These are phyloP conservation scores for Solanum hybrid DNA, from an alignment of 305 asterid species.

Conservation along the genomic window DNA sequence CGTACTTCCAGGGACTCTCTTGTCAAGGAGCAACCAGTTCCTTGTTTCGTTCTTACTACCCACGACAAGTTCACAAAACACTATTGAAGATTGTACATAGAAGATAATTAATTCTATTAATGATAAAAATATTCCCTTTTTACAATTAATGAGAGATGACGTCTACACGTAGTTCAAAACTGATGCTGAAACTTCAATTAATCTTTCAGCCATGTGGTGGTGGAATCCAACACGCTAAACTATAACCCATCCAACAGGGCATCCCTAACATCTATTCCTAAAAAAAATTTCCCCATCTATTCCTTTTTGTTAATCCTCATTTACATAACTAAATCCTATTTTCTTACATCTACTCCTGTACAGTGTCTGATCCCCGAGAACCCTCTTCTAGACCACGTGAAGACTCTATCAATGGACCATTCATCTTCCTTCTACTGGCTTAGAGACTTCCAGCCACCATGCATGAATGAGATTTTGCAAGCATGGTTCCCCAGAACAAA, in stretches of 20 bases:
- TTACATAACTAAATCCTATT: constrained; percentile 40
- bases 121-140: neutral
- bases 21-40: neutral
- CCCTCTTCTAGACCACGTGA: constrained; percentile 10
- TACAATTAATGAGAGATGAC: neutral
- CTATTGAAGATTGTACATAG: neutral
- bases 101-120: neutral
- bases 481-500: neutral
- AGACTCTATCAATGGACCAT: constrained; percentile 5
- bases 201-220: neutral
- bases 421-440: neutral
- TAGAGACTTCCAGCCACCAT: neutral
- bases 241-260: neutral
- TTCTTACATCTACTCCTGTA: constrained; percentile 56
- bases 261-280: neutral
- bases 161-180: constrained; percentile 1
- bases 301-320: constrained; percentile 31
- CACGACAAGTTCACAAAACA: neutral
- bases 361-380: constrained; percentile 23
- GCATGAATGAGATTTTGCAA: neutral
- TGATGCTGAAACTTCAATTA: constrained; percentile 6
- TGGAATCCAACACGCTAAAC: neutral
- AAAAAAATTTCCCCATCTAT: neutral
- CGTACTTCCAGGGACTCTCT: neutral
- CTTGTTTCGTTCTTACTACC: neutral